Evolutionary conservation across 2,329 filamentous ascomycete genomes (phyloP).

Genomic region (Phaeomoniella chlamydospora): DNA sequence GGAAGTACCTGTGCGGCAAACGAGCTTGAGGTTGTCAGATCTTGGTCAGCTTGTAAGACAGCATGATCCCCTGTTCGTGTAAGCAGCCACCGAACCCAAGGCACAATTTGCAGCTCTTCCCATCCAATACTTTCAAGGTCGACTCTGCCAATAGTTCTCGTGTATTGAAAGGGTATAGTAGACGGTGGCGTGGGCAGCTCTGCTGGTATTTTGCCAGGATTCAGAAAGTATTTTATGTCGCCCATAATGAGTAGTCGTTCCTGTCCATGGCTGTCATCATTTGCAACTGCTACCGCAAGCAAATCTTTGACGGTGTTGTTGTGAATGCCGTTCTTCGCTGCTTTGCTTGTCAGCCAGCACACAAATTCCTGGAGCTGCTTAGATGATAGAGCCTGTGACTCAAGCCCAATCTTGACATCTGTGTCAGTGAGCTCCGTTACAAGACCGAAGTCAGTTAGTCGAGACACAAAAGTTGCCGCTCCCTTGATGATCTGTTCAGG

Average conservation of each 20-base stretch:
- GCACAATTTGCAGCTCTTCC: constrained; percentile 68
- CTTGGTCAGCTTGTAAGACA: constrained; percentile 43
- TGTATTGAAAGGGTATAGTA: constrained; percentile 76
- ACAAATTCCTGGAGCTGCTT: constrained; percentile 72
- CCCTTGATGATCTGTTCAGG: constrained; percentile 59
- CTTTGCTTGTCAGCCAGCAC: constrained; percentile 65
- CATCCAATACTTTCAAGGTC: constrained; percentile 75
- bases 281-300: constrained; percentile 53
- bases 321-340: constrained; percentile 59
- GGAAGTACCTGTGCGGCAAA: constrained; percentile 67
- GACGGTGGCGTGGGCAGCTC: constrained; percentile 65
- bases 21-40: constrained; percentile 54
- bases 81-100: constrained; percentile 76
- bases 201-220: constrained; percentile 64
- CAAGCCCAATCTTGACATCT: constrained; percentile 74
- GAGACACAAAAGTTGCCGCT: constrained; percentile 58
- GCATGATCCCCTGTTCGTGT: constrained; percentile 46
- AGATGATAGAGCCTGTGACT: constrained; percentile 65
- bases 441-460: constrained; percentile 69
- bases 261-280: constrained; percentile 42
- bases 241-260: constrained; percentile 65
- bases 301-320: constrained; percentile 50
- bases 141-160: constrained; percentile 48
- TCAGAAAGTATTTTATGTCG: constrained; percentile 60
- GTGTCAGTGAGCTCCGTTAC: constrained; percentile 76